Evolutionary conservation across 2,329 filamentous ascomycete genomes (phyloP), one percentile per base, ranked within the genome.

Genomic region (Capronia americana): DNA sequence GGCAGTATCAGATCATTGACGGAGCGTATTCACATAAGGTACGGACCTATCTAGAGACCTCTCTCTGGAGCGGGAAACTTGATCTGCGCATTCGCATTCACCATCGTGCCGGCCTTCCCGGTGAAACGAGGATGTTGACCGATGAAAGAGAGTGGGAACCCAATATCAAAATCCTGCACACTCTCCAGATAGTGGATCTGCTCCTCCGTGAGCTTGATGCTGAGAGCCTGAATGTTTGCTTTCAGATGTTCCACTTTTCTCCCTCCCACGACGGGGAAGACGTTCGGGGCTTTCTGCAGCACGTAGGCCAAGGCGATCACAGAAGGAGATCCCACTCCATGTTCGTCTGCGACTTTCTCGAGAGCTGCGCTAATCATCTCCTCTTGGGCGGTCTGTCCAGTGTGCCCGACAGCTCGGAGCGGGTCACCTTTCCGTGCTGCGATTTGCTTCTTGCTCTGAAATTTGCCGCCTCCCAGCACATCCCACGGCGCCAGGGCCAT

Each of bases 401-500:
- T 12, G 14, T 86, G 84, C 0, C 84, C 79, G 80, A 65, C 85
- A 14, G 62, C 67, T 71, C 79, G 69, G 7, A 72, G 68, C 2
- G 72, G 69, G 3, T 57, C 53, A 11, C 64, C 69, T 63, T 72
- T 63, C 28, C 77, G 70, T 61, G 74, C 71, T 64, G 78, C 76
- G 54, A 79, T 32, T 60, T 74, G 73, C 62, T 76, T 76, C 62
- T 74, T 72, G 17, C 79, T 78, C 74, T 84, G 81, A 74, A 85
- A 82, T 63, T 79, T 78, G 44, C 85, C 85, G 61, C 81, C 79
- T 54, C 84, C 85, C 8, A 88, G 78, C 1, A 80, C 75, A 14
- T 82, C 83, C 83, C 84, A 86, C 0, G 86, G 85, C 0, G 82
- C 83, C 5, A 88, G 75, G 0, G 80, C 86, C 85, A 90, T 89